phyloP scores from a whole-genome alignment of 75 land plant species.

The Selaginella moellendorffii region DNA sequence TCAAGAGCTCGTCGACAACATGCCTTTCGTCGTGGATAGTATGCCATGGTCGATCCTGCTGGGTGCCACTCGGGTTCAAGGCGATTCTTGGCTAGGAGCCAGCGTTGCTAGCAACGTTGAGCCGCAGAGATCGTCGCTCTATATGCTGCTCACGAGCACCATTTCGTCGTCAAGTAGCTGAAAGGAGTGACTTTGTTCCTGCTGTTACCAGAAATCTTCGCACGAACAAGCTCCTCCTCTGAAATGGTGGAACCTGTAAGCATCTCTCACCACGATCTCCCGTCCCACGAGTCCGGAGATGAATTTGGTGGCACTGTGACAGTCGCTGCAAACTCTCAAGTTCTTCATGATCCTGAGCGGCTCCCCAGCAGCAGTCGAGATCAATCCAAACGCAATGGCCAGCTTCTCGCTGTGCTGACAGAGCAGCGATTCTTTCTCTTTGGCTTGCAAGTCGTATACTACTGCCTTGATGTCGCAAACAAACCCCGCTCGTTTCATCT shows the following conservation, averaged over 20 bases:
- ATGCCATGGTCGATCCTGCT: too few relatives aligned
- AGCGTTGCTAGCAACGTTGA: too few relatives aligned
- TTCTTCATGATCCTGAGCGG: constrained; percentile 37
- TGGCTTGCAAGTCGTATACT: constrained; percentile 10
- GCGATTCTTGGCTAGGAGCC: too few relatives aligned
- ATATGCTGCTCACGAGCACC: too few relatives aligned
- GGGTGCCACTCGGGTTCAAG: too few relatives aligned
- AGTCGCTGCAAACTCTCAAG: constrained; percentile 53
- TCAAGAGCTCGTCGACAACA: neutral
- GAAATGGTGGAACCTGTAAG: constrained; percentile 54
- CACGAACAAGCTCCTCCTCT: constrained; percentile 47
- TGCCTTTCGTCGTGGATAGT: neutral
- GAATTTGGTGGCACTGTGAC: constrained; percentile 48
- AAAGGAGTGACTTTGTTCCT: constrained; percentile 17
- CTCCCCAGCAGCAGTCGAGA: neutral
- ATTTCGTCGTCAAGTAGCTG: too few relatives aligned
- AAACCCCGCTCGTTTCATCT: constrained; percentile 7
- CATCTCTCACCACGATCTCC: constrained; percentile 38
- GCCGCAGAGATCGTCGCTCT: too few relatives aligned
- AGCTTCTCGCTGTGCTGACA: constrained; percentile 13
- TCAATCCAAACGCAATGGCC: constrained; percentile 15
- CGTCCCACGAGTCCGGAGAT: constrained; percentile 32
- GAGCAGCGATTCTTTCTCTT: constrained; percentile 6
- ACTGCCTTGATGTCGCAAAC: neutral
- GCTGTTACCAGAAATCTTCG: constrained; percentile 29